These are phyloP conservation scores for Neoconidiobolus thromboides DNA, from an alignment of 371 early-diverging fungal species.

Conservation along the genomic window DNA sequence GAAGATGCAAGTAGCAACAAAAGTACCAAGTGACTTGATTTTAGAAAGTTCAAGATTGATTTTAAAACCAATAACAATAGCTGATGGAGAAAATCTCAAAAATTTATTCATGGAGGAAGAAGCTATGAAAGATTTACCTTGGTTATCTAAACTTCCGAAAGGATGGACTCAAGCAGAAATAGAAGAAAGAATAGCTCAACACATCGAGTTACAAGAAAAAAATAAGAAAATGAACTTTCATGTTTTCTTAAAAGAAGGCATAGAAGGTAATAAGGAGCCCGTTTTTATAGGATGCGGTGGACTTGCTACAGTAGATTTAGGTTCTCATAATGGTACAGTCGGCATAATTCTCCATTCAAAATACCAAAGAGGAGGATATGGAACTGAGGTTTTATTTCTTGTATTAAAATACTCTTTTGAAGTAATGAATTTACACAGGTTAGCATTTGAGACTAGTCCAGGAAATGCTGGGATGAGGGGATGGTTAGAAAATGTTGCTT, in stretches of 20 bases:
- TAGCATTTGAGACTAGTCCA: not conserved
- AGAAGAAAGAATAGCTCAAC: not conserved
- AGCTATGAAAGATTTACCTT: not conserved
- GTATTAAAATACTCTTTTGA: not conserved
- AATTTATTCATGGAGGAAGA: not conserved
- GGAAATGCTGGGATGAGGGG: not conserved
- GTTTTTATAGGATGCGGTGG: not conserved
- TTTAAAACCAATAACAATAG: not conserved
- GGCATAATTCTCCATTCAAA: not conserved
- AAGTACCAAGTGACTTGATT: not conserved
- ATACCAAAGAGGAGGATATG: not conserved
- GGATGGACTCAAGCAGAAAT: not conserved
- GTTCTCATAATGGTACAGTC: not conserved
- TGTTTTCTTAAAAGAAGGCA: not conserved
- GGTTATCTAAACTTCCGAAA: not conserved
- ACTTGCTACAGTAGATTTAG: not conserved
- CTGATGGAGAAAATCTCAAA: not conserved
- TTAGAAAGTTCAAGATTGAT: not conserved
- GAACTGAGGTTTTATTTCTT: not conserved
- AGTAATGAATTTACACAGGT: not conserved
- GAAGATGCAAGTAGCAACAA: too few species aligned
- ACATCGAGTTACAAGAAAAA: not conserved
- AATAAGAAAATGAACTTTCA: not conserved
- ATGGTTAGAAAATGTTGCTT: not conserved
- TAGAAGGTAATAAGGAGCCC: not conserved